Percentiles rank a stretch among this genome's conserved stretches.
Evolutionary conservation across 1,139 yeast species (phyloP).

Genomic region (Lodderomyces pseudojiufengensis): DNA sequence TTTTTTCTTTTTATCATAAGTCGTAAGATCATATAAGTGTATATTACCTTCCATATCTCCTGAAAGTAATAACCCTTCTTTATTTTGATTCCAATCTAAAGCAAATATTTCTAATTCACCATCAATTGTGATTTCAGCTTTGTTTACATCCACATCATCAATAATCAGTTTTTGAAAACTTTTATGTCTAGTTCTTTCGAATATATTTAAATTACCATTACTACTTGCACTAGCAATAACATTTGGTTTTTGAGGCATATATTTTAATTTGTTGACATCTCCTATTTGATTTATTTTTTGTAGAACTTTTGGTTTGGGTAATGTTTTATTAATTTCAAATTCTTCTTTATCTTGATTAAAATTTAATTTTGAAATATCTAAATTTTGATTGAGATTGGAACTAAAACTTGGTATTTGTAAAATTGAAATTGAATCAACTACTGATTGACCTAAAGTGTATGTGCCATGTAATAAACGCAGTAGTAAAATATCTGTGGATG

Average conservation of each 20-base stretch:
- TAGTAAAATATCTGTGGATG: conserved; percentile 13
- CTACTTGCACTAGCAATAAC: conserved; percentile 42
- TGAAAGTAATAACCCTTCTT: conserved; percentile 33
- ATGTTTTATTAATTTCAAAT: conserved; percentile 30
- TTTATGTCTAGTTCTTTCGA: conserved; percentile 53
- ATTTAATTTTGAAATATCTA: conserved; percentile 32
- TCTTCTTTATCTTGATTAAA: conserved; percentile 41
- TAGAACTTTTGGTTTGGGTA: conserved; percentile 24
- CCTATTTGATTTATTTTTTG: conserved; percentile 44
- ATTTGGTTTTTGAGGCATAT: conserved; percentile 46
- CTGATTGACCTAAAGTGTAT: conserved; percentile 42
- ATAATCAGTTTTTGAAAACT: conserved; percentile 31
- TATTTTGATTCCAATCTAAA: conserved; percentile 42
- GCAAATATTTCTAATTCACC: conserved; percentile 35
- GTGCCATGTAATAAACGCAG: conserved; percentile 42
- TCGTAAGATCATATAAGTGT: conserved; percentile 32
- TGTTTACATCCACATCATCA: conserved; percentile 27
- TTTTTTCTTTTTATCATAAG: conserved; percentile 17
- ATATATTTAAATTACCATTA: conserved; percentile 39
- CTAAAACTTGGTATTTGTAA: conserved; percentile 34
- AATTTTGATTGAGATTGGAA: conserved; percentile 26
- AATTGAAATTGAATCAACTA: conserved; percentile 36
- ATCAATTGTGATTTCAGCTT: conserved; percentile 12
- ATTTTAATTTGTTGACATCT: conserved; percentile 40
- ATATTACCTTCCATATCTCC: conserved; percentile 38